phyloP scores from a whole-genome alignment of 2,329 filamentous ascomycete genomes.

The Apiospora rasikravindrae region DNA sequence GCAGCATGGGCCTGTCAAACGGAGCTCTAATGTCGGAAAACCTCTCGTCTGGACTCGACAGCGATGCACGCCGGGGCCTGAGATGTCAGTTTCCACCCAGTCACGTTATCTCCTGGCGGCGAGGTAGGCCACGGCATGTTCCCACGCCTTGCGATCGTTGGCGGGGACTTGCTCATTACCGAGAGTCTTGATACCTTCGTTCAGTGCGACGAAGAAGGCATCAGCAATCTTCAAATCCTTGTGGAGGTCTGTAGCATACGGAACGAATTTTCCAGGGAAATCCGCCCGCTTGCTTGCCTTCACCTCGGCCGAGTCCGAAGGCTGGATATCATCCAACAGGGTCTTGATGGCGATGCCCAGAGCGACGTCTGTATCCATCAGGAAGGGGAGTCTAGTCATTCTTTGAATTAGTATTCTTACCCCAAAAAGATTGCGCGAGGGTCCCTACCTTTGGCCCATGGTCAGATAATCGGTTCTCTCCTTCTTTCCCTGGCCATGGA shows the following conservation, averaged over 20 bases:
- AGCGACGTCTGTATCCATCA: slow-evolving; percentile 73
- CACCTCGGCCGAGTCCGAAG: slow-evolving; percentile 56
- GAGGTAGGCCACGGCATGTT: slow-evolving; percentile 60
- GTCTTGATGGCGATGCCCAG: slow-evolving; percentile 82
- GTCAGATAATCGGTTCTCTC: slow-evolving; percentile 69
- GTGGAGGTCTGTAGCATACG: slow-evolving; percentile 61
- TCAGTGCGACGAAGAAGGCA: slow-evolving; percentile 63
- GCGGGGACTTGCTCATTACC: slow-evolving; percentile 52
- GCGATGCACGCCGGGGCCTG: not conserved
- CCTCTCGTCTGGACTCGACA: not conserved
- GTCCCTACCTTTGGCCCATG: slow-evolving; percentile 71
- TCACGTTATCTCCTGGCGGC: slow-evolving; percentile 38
- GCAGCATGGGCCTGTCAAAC: not conserved
- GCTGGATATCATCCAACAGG: slow-evolving; percentile 74
- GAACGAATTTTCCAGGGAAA: slow-evolving; percentile 62
- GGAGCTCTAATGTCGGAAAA: not conserved
- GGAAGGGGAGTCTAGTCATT: slow-evolving; percentile 65
- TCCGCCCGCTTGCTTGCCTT: slow-evolving; percentile 51
- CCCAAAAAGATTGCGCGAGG: not conserved
- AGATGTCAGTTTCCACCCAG: slow-evolving; percentile 2
- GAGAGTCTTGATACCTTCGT: slow-evolving; percentile 61
- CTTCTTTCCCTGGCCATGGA: slow-evolving; percentile 79
- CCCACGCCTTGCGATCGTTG: slow-evolving; percentile 58
- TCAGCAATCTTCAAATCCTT: slow-evolving; percentile 65
- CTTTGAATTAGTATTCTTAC: not conserved